Evolutionary conservation across 78 protist species (phyloP).

Genomic region (Dictyostelium capitatum): DNA sequence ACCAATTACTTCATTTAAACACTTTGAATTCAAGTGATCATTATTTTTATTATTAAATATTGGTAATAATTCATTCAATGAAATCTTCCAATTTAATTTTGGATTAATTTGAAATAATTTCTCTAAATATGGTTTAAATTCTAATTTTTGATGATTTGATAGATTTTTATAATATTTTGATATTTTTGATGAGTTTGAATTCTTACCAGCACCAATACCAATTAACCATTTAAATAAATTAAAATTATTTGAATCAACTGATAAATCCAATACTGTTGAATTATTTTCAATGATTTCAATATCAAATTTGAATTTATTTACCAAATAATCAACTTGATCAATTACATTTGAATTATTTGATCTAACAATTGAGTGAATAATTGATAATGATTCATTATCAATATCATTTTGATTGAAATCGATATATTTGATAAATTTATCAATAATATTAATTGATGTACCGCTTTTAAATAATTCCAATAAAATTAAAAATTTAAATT

Average conservation of each 20-base stretch:
- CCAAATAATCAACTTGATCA: no score
- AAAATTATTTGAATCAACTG: neutral
- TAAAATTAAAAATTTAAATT: no score
- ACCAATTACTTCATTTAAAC: neutral
- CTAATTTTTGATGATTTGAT: neutral
- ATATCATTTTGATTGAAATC: no score
- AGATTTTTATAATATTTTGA: neutral
- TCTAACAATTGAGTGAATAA: no score
- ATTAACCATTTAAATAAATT: neutral
- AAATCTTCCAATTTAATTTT: neutral
- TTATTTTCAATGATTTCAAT: neutral
- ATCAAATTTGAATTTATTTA: neutral
- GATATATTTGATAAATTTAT: no score
- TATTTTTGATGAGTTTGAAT: neutral
- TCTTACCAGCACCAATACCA: neutral
- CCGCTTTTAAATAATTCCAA: no score
- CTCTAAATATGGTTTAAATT: neutral
- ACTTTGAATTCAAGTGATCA: no score
- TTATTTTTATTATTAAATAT: neutral
- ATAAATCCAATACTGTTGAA: neutral
- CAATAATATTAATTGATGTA: no score
- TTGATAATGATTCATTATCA: no score
- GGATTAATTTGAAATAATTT: neutral
- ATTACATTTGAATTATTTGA: no score
- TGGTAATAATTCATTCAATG: neutral